Evolutionary conservation across 305 asterid genomes (phyloP).

Genomic region (Ilex paraguariensis): DNA sequence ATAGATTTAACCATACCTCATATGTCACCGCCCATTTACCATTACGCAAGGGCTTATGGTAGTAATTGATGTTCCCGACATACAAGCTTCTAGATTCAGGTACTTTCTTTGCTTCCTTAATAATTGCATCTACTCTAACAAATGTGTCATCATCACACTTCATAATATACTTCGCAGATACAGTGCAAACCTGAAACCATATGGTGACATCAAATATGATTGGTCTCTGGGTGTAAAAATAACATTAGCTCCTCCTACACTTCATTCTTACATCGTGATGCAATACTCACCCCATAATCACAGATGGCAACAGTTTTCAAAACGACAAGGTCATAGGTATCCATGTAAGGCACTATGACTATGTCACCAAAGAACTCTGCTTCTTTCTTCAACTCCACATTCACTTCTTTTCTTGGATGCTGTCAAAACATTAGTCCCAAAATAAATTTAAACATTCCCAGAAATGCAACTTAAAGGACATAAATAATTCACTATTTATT

Average conservation of each 20-base stretch:
- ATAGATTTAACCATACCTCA: slow-evolving; percentile 38
- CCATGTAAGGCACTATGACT: slow-evolving; percentile 31
- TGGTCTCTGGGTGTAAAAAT: background rate
- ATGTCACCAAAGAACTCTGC: slow-evolving; percentile 32
- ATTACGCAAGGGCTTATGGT: slow-evolving; percentile 68
- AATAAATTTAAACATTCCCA: background rate
- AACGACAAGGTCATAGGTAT: slow-evolving; percentile 32
- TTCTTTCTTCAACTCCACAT: slow-evolving; percentile 26
- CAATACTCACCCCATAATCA: slow-evolving; percentile 24
- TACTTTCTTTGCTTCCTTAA: slow-evolving; percentile 54
- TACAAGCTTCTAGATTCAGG: slow-evolving; percentile 50
- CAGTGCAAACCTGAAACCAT: slow-evolving; percentile 38
- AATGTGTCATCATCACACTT: slow-evolving; percentile 87
- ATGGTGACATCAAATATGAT: slow-evolving; percentile 11
- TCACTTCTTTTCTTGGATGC: slow-evolving; percentile 33
- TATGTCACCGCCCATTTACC: slow-evolving; percentile 94
- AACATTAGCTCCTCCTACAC: background rate
- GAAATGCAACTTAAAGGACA: too few relatives aligned
- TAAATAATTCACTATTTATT: too few relatives aligned
- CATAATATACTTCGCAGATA: slow-evolving; percentile 68
- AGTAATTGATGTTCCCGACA: slow-evolving; percentile 74
- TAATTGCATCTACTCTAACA: slow-evolving; percentile 69
- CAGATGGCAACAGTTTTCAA: slow-evolving; percentile 33
- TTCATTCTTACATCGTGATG: background rate
- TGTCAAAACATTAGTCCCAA: slow-evolving; percentile 8